Base-by-base conservation (phyloP, 164 flowering plant species). In the Chimonanthus praecox region DNA sequence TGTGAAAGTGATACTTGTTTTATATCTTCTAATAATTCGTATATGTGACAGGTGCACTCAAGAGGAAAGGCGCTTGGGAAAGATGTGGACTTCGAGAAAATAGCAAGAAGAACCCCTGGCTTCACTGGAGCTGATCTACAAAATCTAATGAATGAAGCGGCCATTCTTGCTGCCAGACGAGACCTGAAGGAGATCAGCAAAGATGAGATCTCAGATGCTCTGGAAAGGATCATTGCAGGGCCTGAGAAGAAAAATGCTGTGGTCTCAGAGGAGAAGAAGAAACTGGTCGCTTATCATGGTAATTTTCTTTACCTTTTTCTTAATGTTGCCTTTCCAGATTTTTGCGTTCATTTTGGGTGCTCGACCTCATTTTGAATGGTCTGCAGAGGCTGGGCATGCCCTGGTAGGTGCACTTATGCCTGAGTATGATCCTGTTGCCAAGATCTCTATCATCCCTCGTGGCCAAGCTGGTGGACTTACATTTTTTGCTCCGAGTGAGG, bases 401-500 rank as follows among this genome's bases (percentile, higher is more conserved):
- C 77, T 92, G 46, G 98, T 95, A 67, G 99, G 99, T 70, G 98
- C 98, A 46, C 86, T 95, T 20, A 91, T 92, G 96, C 98, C 98
- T 8, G 99, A 92, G 74, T 91, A 92, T 75, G 99, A 95, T 78
- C 94, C 98, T 44, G 99, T 95, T 46, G 97, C 97, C 74, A 95
- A 95, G 84, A 91, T 91, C 51, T 91, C 99, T 50, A 91, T 95
- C 82, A 91, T 95, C 77, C 99, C 99, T 66, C 99, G 99, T 77
- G 99, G 99, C 73, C 99, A 92, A 85, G 99, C 99, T 46, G 98
- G 99, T 77, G 99, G 99, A 3, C 90, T 92, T 9, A 92, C 99
- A 66, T 92, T 92, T 74, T 91, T 95, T 71, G 97, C 97, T 70
- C 99, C 99, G 46, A 91, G 97, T 69, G 99, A 95, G 77, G 99